Conservation (phyloP, 352 stramenopile genomes). For the Thraustotheca clavata region DNA sequence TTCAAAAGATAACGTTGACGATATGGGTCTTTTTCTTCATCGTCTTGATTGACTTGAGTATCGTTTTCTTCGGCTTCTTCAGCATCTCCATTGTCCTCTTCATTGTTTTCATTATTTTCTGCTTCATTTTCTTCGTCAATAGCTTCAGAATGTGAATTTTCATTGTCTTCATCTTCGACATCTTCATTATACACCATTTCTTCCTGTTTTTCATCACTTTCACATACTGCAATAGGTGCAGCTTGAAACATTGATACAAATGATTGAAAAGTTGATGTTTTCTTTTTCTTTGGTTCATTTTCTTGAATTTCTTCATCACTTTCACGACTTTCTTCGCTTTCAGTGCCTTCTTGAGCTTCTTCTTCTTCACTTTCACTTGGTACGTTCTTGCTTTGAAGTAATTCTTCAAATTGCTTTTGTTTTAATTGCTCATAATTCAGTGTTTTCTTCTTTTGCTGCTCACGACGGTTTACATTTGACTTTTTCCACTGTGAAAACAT, state of each 20-base stretch:
- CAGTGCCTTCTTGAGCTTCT: not conserved
- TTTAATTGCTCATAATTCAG: slow-evolving; percentile 36
- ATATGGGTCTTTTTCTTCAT: slow-evolving; percentile 42
- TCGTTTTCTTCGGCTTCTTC: slow-evolving; percentile 23
- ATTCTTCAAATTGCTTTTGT: slow-evolving; percentile 24
- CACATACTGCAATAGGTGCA: slow-evolving; percentile 5
- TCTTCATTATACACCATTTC: slow-evolving; percentile 34
- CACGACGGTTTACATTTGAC: slow-evolving; percentile 39
- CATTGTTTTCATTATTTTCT: slow-evolving; percentile 9
- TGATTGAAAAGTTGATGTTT: slow-evolving; percentile 48
- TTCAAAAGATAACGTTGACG: slow-evolving; percentile 48
- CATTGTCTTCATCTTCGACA: slow-evolving; percentile 27
- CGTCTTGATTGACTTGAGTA: not conserved
- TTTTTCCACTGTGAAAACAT: slow-evolving; percentile 77
- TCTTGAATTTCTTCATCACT: slow-evolving; percentile 23
- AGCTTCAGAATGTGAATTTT: slow-evolving; percentile 21
- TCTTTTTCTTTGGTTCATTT: slow-evolving; percentile 17
- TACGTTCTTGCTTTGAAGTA: not conserved
- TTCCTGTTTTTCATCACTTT: slow-evolving; percentile 34
- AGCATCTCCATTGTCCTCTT: slow-evolving; percentile 27
- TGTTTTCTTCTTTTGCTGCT: slow-evolving; percentile 41
- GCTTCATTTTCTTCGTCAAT: slow-evolving; percentile 23
- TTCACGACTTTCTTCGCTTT: slow-evolving; percentile 12
- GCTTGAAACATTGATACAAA: slow-evolving; percentile 64
- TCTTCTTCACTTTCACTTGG: slow-evolving; percentile 21